These are phyloP conservation scores for Allodekkera sacchari DNA, from an alignment of 805 yeast genomes.

Conservation along the genomic window DNA sequence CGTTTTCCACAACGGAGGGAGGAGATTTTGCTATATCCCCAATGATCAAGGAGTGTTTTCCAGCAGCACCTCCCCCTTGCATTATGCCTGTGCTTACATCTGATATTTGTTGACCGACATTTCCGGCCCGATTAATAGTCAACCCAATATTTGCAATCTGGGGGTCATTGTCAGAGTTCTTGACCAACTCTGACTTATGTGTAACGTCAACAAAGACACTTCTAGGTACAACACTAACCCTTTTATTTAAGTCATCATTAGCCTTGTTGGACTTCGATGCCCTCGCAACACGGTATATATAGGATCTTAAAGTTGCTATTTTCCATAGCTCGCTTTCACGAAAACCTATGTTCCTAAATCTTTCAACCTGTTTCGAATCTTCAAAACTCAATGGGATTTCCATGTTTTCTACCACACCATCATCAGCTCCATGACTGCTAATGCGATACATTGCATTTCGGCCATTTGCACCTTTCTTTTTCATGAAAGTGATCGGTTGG, in stretches of 20 bases:
- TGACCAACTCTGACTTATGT: conserved; percentile 19
- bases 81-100: too few species aligned
- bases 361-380: conserved; percentile 67
- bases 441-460: conserved; percentile 11
- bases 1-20: conserved; percentile 9
- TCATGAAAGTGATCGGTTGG: conserved; percentile 27
- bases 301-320: conserved; percentile 58
- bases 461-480: conserved; percentile 10
- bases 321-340: conserved; percentile 76
- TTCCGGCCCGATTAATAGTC: too few species aligned
- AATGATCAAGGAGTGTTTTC: conserved; percentile 1
- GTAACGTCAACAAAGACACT: conserved; percentile 42
- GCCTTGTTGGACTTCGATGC: conserved; percentile 26
- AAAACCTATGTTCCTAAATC: conserved; percentile 66
- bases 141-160: too few species aligned
- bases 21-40: conserved; percentile 3
- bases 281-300: conserved; percentile 52
- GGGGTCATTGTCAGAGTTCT: too few species aligned
- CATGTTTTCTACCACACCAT: conserved; percentile 30
- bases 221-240: conserved; percentile 33
- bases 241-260: conserved; percentile 3
- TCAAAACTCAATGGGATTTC: conserved; percentile 52
- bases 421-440: conserved; percentile 16
- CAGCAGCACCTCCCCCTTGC: too few species aligned
- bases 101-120: too few species aligned